Conservation (phyloP, 768 basidiomycete genomes). For the Infundibulicybe gibba region DNA sequence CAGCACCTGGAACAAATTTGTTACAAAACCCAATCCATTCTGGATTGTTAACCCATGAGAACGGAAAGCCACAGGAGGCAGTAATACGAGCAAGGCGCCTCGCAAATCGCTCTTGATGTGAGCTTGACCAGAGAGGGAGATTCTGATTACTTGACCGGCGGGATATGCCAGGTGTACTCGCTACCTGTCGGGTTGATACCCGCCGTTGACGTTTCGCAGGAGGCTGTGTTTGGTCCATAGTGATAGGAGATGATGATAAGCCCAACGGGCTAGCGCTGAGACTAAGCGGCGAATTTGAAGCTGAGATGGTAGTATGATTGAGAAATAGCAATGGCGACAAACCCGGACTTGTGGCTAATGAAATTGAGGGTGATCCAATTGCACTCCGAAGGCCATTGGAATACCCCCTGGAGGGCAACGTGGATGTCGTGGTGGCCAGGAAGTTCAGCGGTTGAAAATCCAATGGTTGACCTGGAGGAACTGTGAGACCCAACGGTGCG, state of each 20-base stretch:
- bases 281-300: not conserved
- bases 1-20: slow-evolving; percentile 24
- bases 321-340: too few relatives aligned
- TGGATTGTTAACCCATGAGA: slow-evolving; percentile 34
- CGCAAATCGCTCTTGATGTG: slow-evolving; percentile 18
- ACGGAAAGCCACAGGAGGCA: slow-evolving; percentile 26
- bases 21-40: slow-evolving; percentile 24
- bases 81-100: slow-evolving; percentile 17
- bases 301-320: too few relatives aligned
- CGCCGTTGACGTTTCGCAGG: not conserved
- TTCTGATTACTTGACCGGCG: not conserved
- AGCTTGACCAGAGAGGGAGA: slow-evolving; percentile 3
- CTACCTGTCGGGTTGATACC: not conserved
- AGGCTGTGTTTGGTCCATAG: not conserved
- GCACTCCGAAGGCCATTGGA: too few relatives aligned
- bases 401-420: too few relatives aligned
- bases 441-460: too few relatives aligned
- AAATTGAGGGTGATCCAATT: too few relatives aligned
- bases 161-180: not conserved
- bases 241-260: not conserved
- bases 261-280: not conserved
- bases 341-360: too few relatives aligned
- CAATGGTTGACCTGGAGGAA: too few relatives aligned
- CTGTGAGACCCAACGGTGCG: too few relatives aligned
- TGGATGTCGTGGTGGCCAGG: too few relatives aligned